Conservation (phyloP, 805 yeast species). For the Suhomyces emberorum region DNA sequence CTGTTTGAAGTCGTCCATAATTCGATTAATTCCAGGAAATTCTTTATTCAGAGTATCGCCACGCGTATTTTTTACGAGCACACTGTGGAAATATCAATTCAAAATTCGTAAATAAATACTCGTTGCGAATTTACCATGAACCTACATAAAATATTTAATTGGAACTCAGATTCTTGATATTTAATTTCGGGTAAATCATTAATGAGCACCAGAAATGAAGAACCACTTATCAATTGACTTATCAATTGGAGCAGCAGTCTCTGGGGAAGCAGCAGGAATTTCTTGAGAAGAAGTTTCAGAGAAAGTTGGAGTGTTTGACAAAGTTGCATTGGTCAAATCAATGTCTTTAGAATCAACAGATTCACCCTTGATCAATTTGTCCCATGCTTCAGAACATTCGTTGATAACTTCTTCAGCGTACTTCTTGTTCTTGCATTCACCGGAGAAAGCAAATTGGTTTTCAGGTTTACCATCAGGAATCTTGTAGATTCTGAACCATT, state of each 20-base stretch:
- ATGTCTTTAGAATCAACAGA: constrained; percentile 50
- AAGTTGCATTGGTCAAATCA: constrained; percentile 72
- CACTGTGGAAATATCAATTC: too few species aligned
- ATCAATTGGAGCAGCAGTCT: constrained; percentile 92
- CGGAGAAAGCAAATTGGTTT: constrained; percentile 73
- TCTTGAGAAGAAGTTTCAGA: constrained; percentile 40
- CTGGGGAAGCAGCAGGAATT: constrained; percentile 68
- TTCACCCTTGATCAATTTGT: constrained; percentile 48
- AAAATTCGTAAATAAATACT: too few species aligned
- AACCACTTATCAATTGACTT: constrained; percentile 98
- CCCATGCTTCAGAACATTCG: constrained; percentile 72
- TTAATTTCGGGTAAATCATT: constrained; percentile 6
- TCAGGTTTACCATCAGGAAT: constrained; percentile 72
- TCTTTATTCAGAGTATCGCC: too few species aligned
- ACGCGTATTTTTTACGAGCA: too few species aligned
- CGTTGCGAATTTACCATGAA: too few species aligned
- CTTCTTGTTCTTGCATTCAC: constrained; percentile 55
- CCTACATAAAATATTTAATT: too few species aligned
- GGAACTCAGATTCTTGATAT: too few species aligned
- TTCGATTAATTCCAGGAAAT: not conserved
- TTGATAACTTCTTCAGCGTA: constrained; percentile 58
- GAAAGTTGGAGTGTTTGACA: constrained; percentile 54
- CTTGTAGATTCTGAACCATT: constrained; percentile 83
- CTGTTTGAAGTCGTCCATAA: constrained; percentile 27
- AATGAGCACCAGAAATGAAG: constrained; percentile 82